These are phyloP conservation scores for Dictyostelium intermedium DNA, from an alignment of 78 protist genomes.

Conservation along the genomic window DNA sequence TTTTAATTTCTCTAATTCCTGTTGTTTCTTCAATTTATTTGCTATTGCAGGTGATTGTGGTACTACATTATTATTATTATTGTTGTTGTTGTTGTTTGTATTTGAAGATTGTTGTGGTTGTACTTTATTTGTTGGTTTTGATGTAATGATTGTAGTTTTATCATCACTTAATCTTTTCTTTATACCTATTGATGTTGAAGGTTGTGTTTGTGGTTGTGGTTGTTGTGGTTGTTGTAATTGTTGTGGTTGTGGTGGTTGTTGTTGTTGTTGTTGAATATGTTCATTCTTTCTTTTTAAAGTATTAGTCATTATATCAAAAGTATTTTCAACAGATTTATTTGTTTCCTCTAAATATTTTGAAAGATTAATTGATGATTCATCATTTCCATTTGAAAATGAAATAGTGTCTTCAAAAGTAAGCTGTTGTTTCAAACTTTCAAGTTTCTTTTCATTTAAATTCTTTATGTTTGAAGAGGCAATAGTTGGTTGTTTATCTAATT, in stretches of 20 bases:
- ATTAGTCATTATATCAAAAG: constrained; percentile 9
- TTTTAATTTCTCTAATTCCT: not conserved
- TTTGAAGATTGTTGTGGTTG: not conserved
- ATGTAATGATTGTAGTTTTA: not conserved
- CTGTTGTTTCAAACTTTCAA: constrained; percentile 15
- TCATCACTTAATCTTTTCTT: constrained; percentile 30
- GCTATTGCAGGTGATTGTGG: not conserved
- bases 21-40: constrained; percentile 22
- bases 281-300: constrained; percentile 24
- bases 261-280: not conserved
- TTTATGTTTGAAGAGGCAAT: not conserved
- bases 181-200: not conserved
- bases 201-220: not conserved
- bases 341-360: constrained; percentile 8
- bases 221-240: not conserved
- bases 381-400: not conserved
- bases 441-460: not conserved
- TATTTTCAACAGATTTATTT: not conserved
- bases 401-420: not conserved
- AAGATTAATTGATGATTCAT: not conserved
- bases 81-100: not conserved
- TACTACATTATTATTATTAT: not conserved
- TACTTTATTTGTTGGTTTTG: constrained; percentile 5
- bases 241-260: too few relatives aligned
- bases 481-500: not conserved